phyloP scores from a whole-genome alignment of 805 yeast genomes.

The Teunomyces gatunensis region DNA sequence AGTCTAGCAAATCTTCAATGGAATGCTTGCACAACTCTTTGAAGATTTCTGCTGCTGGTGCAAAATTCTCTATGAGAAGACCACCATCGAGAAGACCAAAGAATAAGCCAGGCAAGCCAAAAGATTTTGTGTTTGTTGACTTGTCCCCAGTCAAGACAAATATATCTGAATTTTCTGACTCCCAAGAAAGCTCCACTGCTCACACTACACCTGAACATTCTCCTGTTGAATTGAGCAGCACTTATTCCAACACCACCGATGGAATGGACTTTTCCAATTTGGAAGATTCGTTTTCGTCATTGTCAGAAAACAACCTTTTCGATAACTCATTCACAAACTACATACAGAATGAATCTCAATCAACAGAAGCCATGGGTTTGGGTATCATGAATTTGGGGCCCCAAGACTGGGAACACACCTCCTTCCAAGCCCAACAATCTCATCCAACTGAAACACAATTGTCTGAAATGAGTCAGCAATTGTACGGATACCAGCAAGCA shows the following conservation, averaged over 20 bases:
- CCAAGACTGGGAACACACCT: slow-evolving; percentile 16
- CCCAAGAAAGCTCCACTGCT: slow-evolving; percentile 3
- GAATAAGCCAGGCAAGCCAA: slow-evolving; percentile 44
- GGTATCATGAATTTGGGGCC: slow-evolving; percentile 26
- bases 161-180: slow-evolving; percentile 7
- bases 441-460: slow-evolving; percentile 1
- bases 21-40: slow-evolving; percentile 45
- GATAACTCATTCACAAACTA: slow-evolving; percentile 12
- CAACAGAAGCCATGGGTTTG: slow-evolving; percentile 17
- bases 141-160: slow-evolving; percentile 35
- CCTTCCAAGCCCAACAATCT: slow-evolving; percentile 3
- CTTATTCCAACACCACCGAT: slow-evolving; percentile 3
- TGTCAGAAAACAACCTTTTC: slow-evolving; percentile 16
- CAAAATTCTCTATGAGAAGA: slow-evolving; percentile 31
- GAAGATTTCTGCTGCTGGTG: slow-evolving; percentile 39
- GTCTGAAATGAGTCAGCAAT: slow-evolving; percentile 9
- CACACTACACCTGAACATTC: slow-evolving; percentile 7
- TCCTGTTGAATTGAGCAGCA: background rate
- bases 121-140: slow-evolving; percentile 45
- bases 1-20: slow-evolving; percentile 15
- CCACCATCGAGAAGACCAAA: slow-evolving; percentile 45
- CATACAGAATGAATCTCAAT: slow-evolving; percentile 10
- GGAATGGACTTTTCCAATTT: slow-evolving; percentile 13
- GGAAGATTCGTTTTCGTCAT: slow-evolving; percentile 17
- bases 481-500: slow-evolving; percentile 17